Percentiles rank a stretch among this genome's conserved stretches.
phyloP scores from a whole-genome alignment of 352 stramenopile species.

The Aphanomyces stellatus region DNA sequence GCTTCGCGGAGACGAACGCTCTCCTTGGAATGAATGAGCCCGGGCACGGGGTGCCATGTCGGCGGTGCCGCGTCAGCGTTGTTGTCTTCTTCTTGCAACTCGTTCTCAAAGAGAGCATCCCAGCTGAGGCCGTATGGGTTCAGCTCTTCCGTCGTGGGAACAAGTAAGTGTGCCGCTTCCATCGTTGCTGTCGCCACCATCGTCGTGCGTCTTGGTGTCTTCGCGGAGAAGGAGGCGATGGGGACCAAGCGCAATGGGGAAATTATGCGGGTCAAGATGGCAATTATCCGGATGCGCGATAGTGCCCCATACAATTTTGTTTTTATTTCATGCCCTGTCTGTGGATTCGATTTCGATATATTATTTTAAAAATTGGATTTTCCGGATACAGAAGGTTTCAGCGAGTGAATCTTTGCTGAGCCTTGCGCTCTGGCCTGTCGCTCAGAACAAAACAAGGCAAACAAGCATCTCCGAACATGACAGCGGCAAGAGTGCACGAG shows the following conservation, averaged over 20 bases:
- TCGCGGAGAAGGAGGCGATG: too few species aligned
- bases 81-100: conserved; percentile 7
- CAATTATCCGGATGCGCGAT: background rate
- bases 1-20: conserved; percentile 13
- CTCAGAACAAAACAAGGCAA: too few species aligned
- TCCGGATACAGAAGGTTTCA: too few species aligned
- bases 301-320: too few species aligned
- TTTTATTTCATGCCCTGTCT: too few species aligned
- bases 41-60: conserved; percentile 8
- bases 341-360: too few species aligned
- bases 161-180: background rate
- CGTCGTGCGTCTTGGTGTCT: too few species aligned
- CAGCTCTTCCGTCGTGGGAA: conserved; percentile 64
- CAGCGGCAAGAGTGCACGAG: too few species aligned
- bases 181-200: background rate
- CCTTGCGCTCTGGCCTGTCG: too few species aligned
- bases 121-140: conserved; percentile 47
- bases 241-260: background rate
- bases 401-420: too few species aligned
- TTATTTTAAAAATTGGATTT: too few species aligned
- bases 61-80: background rate
- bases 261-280: background rate
- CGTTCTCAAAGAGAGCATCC: conserved; percentile 1
- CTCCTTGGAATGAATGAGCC: conserved; percentile 14
- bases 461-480: too few species aligned